A percentile compares a stretch with the other conserved stretches of the same genome.
Conservation (phyloP, 208 protist genomes). For the Leishmania amazonensis region DNA sequence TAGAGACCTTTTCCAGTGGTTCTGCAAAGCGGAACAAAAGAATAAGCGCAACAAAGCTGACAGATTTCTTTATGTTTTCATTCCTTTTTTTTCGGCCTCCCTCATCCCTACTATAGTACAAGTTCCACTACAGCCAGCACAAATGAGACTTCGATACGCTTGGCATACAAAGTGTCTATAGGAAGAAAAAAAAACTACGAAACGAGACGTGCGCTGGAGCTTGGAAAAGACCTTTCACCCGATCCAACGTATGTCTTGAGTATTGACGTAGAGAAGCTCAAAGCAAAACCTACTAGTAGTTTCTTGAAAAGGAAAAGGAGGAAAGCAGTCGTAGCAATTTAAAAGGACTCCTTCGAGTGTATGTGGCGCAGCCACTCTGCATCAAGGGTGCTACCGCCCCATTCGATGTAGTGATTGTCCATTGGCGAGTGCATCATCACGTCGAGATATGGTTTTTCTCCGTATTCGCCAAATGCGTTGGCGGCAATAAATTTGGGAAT, state of each 20-base stretch:
- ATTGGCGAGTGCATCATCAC: conserved; percentile 74
- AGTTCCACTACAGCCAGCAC: not conserved
- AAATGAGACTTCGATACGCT: not conserved
- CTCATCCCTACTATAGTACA: conserved; percentile 6
- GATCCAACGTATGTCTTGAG: no score
- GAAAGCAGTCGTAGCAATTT: conserved; percentile 3
- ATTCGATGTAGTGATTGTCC: conserved; percentile 91
- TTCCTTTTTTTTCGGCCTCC: not conserved
- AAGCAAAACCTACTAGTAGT: not conserved
- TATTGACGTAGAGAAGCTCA: not conserved
- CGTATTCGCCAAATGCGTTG: conserved; percentile 86
- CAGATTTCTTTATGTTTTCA: not conserved
- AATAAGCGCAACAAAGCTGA: not conserved
- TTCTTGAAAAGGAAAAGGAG: no score
- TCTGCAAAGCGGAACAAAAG: not conserved
- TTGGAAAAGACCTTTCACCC: not conserved
- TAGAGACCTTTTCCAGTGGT: not conserved
- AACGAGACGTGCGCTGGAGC: not conserved
- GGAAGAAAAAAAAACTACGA: conserved; percentile 11
- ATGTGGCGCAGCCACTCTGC: conserved; percentile 89
- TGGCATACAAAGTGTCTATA: not conserved
- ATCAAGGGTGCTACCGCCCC: conserved; percentile 80
- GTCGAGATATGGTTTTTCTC: conserved; percentile 86
- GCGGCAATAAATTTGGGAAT: conserved; percentile 75
- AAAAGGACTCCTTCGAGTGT: conserved; percentile 89